Percentiles rank a stretch among this genome's conserved stretches.
Evolutionary conservation across 2,329 filamentous ascomycete species (phyloP).

Genomic region (Pyrenophora tritici-repentis): DNA sequence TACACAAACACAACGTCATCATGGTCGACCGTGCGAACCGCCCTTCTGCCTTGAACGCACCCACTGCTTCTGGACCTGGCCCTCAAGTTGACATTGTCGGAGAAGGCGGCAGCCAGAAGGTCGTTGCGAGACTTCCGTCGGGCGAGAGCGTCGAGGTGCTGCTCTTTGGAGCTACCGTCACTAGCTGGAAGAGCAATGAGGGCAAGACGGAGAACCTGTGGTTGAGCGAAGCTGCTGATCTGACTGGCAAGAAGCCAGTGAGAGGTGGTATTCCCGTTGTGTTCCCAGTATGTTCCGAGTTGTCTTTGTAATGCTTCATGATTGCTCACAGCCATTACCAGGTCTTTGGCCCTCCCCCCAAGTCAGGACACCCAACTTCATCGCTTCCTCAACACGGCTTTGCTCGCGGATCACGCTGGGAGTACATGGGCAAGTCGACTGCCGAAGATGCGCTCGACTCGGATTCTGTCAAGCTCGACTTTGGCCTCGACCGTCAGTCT

Average conservation of each 20-base stretch:
- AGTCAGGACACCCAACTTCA: slow-evolving; percentile 75
- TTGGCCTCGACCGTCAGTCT: slow-evolving; percentile 78
- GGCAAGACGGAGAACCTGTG: slow-evolving; percentile 80
- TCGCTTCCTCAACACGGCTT: slow-evolving; percentile 92
- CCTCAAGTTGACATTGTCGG: slow-evolving; percentile 80
- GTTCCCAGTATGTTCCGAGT: slow-evolving; percentile 72
- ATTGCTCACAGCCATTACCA: slow-evolving; percentile 42
- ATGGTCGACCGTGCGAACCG: slow-evolving; percentile 88
- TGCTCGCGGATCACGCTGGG: slow-evolving; percentile 87
- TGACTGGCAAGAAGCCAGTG: slow-evolving; percentile 88
- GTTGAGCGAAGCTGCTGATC: slow-evolving; percentile 75
- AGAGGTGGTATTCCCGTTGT: slow-evolving; percentile 90
- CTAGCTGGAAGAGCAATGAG: slow-evolving; percentile 85
- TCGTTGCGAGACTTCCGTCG: slow-evolving; percentile 80
- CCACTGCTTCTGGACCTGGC: slow-evolving; percentile 65
- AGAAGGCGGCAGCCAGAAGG: slow-evolving; percentile 69
- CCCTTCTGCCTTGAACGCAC: slow-evolving; percentile 66
- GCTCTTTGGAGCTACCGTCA: slow-evolving; percentile 89
- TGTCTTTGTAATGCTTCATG: not conserved
- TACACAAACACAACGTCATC: slow-evolving; percentile 20
- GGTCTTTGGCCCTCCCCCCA: slow-evolving; percentile 81
- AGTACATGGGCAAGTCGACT: slow-evolving; percentile 89
- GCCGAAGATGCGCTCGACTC: slow-evolving; percentile 60
- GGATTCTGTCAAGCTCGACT: slow-evolving; percentile 85
- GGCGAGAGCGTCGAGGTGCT: slow-evolving; percentile 86